Evolutionary conservation across 495 filamentous ascomycete genomes (phyloP).

Genomic region (Penicillium taxi): DNA sequence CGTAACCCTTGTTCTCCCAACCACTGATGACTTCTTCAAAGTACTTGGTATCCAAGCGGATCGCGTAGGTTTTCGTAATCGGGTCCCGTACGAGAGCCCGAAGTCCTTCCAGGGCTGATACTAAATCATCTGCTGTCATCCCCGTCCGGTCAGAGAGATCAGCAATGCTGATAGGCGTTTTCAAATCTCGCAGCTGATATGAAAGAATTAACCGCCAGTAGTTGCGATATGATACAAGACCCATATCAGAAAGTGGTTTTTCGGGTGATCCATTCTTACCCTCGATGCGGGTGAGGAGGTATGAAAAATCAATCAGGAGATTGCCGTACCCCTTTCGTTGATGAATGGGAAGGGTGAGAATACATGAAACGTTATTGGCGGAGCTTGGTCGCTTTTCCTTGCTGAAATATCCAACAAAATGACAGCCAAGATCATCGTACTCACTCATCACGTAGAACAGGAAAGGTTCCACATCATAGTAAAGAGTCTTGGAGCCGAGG

Average conservation of each 20-base stretch:
- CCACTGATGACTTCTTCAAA: conserved; percentile 77
- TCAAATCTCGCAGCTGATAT: conserved; percentile 63
- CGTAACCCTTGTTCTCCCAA: conserved; percentile 80
- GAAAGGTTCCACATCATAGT: conserved; percentile 98
- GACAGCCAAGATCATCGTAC: conserved; percentile 84
- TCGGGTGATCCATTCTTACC: conserved; percentile 93
- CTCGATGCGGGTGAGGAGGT: conserved; percentile 87
- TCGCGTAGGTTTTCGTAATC: conserved; percentile 75
- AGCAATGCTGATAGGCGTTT: conserved; percentile 59
- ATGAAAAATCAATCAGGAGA: conserved; percentile 95
- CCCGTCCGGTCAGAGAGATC: conserved; percentile 86
- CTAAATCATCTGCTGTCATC: conserved; percentile 92
- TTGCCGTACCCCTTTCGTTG: conserved; percentile 96
- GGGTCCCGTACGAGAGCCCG: conserved; percentile 86
- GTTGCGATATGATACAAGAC: conserved; percentile 89
- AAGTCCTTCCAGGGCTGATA: conserved; percentile 83
- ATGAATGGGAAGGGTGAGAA: conserved; percentile 89
- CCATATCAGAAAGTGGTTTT: conserved; percentile 97
- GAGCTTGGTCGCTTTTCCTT: conserved; percentile 97
- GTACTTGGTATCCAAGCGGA: conserved; percentile 74
- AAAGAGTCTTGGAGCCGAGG: conserved; percentile 92
- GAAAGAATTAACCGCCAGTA: conserved; percentile 91
- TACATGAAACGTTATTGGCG: conserved; percentile 95
- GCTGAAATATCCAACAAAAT: conserved; percentile 98
- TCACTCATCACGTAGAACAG: conserved; percentile 98